These are phyloP conservation scores for Schoenoplectus tabernaemontani DNA, from an alignment of 202 grass and related monocot genomes.

Conservation along the genomic window DNA sequence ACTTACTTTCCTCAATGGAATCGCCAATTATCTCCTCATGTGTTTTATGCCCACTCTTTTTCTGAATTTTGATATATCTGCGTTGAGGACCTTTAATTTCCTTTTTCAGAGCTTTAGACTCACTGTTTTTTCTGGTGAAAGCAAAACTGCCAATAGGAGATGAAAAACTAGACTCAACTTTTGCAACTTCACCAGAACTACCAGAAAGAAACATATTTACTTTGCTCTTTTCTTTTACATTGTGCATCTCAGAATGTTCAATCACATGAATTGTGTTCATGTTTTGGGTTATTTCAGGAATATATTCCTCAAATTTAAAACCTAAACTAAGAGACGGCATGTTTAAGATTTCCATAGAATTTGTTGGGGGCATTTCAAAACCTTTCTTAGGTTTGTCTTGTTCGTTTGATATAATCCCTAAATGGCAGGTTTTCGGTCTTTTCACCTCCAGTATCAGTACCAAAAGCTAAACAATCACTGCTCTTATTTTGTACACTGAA, in stretches of 20 bases:
- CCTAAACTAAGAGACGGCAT: not conserved
- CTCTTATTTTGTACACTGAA: slow-evolving; percentile 4
- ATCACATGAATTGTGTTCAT: not conserved
- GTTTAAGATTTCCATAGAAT: not conserved
- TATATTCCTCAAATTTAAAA: not conserved
- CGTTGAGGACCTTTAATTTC: not conserved
- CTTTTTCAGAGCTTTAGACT: not conserved
- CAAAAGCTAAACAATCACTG: not conserved
- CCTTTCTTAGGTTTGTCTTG: not conserved
- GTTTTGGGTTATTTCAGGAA: not conserved
- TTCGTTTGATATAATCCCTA: not conserved
- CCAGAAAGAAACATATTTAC: not conserved
- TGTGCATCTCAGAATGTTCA: not conserved
- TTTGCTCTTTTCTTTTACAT: not conserved
- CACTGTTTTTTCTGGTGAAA: slow-evolving; percentile 5
- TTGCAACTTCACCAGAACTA: not conserved
- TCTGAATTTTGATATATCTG: slow-evolving; percentile 10
- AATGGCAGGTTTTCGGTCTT: not conserved
- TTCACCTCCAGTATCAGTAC: not conserved
- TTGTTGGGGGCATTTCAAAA: not conserved
- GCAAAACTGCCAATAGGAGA: slow-evolving; percentile 3
- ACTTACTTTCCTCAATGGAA: not conserved
- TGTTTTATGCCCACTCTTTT: not conserved
- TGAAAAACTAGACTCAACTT: not conserved
- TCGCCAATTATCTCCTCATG: not conserved